Percentiles rank a stretch among this genome's conserved stretches.
Evolutionary conservation across 441 rosid genomes (phyloP).

Genomic region (Jatropha podagrica): DNA sequence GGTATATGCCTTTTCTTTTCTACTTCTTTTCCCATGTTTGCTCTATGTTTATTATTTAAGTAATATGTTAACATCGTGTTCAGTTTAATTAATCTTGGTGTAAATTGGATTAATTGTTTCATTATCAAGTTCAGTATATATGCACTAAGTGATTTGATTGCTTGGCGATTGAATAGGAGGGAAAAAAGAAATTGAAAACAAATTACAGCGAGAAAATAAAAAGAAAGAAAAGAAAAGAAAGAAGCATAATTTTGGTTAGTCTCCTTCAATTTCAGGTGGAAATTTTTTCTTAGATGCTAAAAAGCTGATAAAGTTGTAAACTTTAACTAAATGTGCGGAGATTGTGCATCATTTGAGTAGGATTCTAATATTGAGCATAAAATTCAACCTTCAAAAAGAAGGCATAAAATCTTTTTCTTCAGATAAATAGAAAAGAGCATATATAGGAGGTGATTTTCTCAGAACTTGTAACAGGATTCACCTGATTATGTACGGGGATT

Average conservation of each 20-base stretch:
- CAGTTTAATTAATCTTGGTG: neutral
- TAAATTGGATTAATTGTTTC: neutral
- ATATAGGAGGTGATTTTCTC: constrained; percentile 1
- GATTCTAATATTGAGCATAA: neutral
- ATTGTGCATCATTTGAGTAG: neutral
- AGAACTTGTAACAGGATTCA: constrained; percentile 47
- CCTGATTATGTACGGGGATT: constrained; percentile 64
- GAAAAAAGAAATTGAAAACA: too few species aligned
- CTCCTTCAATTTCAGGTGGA: neutral
- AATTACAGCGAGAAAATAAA: too few species aligned
- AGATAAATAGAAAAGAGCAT: neutral
- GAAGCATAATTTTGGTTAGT: neutral
- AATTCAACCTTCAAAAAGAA: too few species aligned
- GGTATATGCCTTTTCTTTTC: constrained; percentile 35
- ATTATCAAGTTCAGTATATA: neutral
- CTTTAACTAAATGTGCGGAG: neutral
- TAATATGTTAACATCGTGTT: neutral
- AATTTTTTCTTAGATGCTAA: neutral
- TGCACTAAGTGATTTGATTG: neutral
- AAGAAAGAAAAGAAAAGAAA: too few species aligned
- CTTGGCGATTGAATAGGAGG: neutral
- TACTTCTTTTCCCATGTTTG: neutral
- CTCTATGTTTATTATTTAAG: neutral
- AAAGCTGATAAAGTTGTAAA: neutral
- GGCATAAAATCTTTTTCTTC: constrained; percentile 13